Base-by-base conservation (phyloP, 257 asterid genomes). In the Solanum corneliomulleri region DNA sequence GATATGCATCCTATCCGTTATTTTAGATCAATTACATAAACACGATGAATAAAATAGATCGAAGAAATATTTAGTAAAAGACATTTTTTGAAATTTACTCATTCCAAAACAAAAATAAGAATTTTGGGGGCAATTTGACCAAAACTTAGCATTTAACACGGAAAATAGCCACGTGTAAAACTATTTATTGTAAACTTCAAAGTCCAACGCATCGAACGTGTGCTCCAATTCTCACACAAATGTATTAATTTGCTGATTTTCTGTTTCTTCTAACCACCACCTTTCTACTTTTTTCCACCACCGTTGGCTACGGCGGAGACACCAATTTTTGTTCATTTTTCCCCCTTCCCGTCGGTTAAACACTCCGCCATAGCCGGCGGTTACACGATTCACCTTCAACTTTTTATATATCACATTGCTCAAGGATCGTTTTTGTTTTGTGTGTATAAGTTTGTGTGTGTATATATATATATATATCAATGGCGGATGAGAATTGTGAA, bases 401-500 rank as follows among this genome's bases (percentile, higher is more conserved):
- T 27, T 2, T 86, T 78, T 15, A 27, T 25, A 78, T 4, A 14
- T 2, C 16, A 45, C 84, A 78, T 78, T 78, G 42, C 10, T 45
- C 10, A 44, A 52, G 16, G 25, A 72, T 72, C 16, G 0, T 35
- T 18, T 35, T 35, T 41, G 13, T 14, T 74, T 25, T 45, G 16
- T 14, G 66, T 15, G 41, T 15, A 12, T 21, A 7, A 58, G 20
- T 58, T 58, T 58, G 27, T 56, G 0, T 56, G 3, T 58, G 8
- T 49, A 7, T 39, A 39, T 39, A 1, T 27, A 42, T 84, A 12
- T 37, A 4, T 37, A 37, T 80, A 20, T 41, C 14, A 42, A 95
- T 95, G 98, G 90, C 92, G 88, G 92, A 88, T 83, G 91, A 89
- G 12, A 44, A 86, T 74, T 31, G 78, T 4, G 86, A 75, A 31